Percentiles rank a stretch among this genome's conserved stretches.
These are phyloP conservation scores for Xylogone sp. DNA, from an alignment of 2,329 filamentous ascomycete species.

Conservation along the genomic window DNA sequence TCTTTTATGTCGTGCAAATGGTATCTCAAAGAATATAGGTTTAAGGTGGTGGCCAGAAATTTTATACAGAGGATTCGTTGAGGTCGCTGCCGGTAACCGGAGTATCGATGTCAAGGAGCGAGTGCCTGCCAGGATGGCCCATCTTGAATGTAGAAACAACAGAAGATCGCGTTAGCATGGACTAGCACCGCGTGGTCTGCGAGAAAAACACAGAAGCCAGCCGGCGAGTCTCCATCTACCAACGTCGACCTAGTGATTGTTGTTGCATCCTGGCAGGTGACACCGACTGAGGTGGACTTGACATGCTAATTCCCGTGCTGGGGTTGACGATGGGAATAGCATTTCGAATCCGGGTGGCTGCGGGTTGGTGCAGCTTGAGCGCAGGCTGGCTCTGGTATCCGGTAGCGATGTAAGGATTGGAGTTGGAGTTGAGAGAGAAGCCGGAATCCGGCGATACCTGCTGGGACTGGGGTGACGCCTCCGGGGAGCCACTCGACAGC, in stretches of 20 bases:
- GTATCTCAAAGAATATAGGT: constrained; percentile 27
- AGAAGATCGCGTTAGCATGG: constrained; percentile 21
- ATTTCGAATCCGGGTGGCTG: constrained; percentile 85
- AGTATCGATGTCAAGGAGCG: constrained; percentile 26
- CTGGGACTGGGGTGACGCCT: constrained; percentile 82
- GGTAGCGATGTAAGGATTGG: constrained; percentile 63
- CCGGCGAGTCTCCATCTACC: constrained; percentile 22
- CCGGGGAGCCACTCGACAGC: constrained; percentile 88
- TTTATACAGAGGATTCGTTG: constrained; percentile 32
- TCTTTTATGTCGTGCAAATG: constrained; percentile 23
- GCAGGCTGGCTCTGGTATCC: constrained; percentile 62
- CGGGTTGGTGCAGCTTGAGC: constrained; percentile 85
- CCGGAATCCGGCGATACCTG: constrained; percentile 71
- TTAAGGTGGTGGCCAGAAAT: constrained; percentile 15
- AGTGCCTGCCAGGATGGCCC: constrained; percentile 24
- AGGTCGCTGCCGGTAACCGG: constrained; percentile 22
- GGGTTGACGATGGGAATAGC: constrained; percentile 98
- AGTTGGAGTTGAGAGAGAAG: constrained; percentile 68
- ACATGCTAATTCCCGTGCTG: constrained; percentile 80
- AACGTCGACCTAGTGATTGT: constrained; percentile 23
- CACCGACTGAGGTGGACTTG: constrained; percentile 77
- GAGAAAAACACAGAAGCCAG: constrained; percentile 16
- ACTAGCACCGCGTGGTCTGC: constrained; percentile 14
- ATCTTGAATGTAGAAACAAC: constrained; percentile 25
- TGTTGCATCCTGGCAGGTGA: constrained; percentile 58